Evolutionary conservation across 106 monocot genomes (phyloP).

Genomic region (Phalaenopsis aphrodite): DNA sequence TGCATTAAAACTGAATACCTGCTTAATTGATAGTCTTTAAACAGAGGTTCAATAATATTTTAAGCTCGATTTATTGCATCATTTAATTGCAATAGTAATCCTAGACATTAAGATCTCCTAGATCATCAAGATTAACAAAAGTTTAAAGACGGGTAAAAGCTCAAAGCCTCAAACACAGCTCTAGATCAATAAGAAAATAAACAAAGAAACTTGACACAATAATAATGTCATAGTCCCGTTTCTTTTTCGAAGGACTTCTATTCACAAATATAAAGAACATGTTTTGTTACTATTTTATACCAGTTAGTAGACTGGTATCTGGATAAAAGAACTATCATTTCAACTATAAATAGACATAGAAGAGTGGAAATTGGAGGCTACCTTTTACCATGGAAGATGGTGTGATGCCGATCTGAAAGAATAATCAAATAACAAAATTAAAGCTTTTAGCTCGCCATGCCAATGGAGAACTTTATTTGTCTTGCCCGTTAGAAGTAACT

Average conservation of each 20-base stretch:
- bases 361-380: neutral
- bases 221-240: neutral
- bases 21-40: too few species aligned
- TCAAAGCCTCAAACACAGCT: neutral
- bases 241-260: neutral
- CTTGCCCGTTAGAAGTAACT: neutral
- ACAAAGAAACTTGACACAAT: neutral
- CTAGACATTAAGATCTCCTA: neutral
- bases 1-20: too few species aligned
- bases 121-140: neutral
- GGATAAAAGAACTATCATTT: neutral
- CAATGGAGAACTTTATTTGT: slow-evolving; percentile 3
- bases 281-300: neutral
- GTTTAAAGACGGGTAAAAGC: neutral
- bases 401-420: neutral
- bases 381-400: neutral
- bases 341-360: neutral
- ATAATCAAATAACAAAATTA: neutral
- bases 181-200: neutral
- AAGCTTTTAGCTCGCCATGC: neutral
- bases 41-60: neutral
- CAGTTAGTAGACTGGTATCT: neutral
- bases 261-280: neutral
- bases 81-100: neutral
- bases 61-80: neutral